Evolutionary conservation across 192 early-diverging fungal genomes (phyloP).

Genomic region (Gigaspora rosea): DNA sequence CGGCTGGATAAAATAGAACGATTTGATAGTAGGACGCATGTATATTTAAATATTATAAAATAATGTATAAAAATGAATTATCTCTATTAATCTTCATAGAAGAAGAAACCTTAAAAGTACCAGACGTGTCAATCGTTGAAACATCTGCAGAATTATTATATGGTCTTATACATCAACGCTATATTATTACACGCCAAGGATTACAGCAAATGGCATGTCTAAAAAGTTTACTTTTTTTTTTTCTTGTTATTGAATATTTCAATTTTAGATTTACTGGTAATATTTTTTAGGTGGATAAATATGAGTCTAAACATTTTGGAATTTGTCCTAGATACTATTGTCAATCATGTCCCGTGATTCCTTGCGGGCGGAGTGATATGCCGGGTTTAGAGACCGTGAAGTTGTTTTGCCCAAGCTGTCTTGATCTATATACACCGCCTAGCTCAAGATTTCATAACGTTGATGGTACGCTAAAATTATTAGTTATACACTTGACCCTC

Average conservation of each 20-base stretch:
- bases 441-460: conserved; percentile 67
- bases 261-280: conserved; percentile 46
- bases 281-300: conserved; percentile 60
- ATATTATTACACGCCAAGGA: conserved; percentile 84
- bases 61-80: neutral
- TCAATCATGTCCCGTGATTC: conserved; percentile 59
- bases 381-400: conserved; percentile 70
- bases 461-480: conserved; percentile 53
- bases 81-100: conserved; percentile 35
- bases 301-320: conserved; percentile 77
- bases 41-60: neutral
- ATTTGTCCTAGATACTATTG: conserved; percentile 74
- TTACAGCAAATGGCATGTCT: conserved; percentile 74
- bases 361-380: conserved; percentile 71
- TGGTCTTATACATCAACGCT: conserved; percentile 92
- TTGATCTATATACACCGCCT: conserved; percentile 76
- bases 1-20: neutral
- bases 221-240: neutral
- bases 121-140: conserved; percentile 78
- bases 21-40: neutral
- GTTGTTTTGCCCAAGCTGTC: conserved; percentile 79
- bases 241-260: neutral
- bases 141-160: conserved; percentile 90
- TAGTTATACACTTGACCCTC: too few relatives aligned
- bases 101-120: conserved; percentile 59